A percentile compares a stretch with the other conserved stretches of the same genome.
These are phyloP conservation scores for Myxozyma neotropica DNA, from an alignment of 805 yeast species.

Conservation along the genomic window DNA sequence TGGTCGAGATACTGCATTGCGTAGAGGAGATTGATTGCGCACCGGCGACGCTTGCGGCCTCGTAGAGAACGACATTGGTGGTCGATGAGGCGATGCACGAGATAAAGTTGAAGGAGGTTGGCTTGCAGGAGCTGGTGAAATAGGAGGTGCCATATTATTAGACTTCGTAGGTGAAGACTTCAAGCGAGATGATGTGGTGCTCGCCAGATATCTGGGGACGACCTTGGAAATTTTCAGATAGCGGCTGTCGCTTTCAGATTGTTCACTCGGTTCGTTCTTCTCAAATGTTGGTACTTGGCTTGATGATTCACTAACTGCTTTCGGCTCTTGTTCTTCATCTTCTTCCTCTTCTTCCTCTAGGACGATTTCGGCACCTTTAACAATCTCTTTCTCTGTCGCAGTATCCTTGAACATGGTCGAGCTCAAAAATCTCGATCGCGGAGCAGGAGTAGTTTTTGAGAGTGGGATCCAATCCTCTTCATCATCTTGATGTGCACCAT, in stretches of 20 bases:
- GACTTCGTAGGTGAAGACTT: slow-evolving; percentile 12
- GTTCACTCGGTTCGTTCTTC: neutral
- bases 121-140: slow-evolving; percentile 6
- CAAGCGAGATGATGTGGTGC: slow-evolving; percentile 27
- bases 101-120: neutral
- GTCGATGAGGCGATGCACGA: neutral
- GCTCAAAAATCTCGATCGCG: slow-evolving; percentile 12
- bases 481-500: neutral
- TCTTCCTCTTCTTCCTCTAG: slow-evolving; percentile 15
- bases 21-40: slow-evolving; percentile 13
- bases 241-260: too few species aligned
- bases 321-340: neutral
- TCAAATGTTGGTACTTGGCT: neutral
- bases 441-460: slow-evolving; percentile 30
- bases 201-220: slow-evolving; percentile 15
- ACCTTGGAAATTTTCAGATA: neutral
- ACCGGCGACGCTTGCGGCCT: slow-evolving; percentile 14
- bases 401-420: neutral
- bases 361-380: neutral
- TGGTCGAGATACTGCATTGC: slow-evolving; percentile 9
- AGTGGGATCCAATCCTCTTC: slow-evolving; percentile 37
- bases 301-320: neutral
- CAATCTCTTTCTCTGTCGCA: neutral
- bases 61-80: slow-evolving; percentile 9
- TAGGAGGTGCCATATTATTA: neutral